Evolutionary conservation across 2,329 filamentous ascomycete species (phyloP).

Genomic region (Claviceps sp.): DNA sequence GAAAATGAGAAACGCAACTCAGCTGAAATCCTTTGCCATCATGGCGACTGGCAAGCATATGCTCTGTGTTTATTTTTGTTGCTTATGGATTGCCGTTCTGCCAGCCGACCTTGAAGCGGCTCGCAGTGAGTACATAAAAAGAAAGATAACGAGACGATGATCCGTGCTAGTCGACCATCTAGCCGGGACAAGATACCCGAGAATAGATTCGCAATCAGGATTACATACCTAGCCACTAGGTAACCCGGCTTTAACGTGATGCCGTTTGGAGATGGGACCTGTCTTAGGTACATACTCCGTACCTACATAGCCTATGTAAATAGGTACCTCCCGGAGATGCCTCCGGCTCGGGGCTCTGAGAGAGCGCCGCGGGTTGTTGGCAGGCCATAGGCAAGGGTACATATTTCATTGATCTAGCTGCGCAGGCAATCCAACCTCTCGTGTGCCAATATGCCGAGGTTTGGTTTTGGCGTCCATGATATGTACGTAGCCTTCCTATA

Average conservation of each 20-base stretch:
- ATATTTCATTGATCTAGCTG: background rate
- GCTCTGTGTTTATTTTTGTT: too few relatives aligned
- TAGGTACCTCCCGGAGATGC: too few relatives aligned
- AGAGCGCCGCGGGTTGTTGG: too few relatives aligned
- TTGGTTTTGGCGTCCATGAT: background rate
- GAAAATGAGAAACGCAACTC: background rate
- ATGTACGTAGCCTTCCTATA: too few relatives aligned
- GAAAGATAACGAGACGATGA: background rate
- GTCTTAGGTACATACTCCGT: too few relatives aligned
- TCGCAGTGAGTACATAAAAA: background rate
- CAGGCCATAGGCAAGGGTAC: background rate
- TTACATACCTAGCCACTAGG: background rate
- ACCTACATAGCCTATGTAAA: too few relatives aligned
- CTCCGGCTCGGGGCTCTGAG: too few relatives aligned
- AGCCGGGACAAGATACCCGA: background rate
- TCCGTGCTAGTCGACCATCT: background rate
- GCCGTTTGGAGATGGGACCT: background rate
- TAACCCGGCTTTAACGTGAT: background rate
- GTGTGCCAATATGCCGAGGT: background rate
- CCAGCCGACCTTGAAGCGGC: background rate
- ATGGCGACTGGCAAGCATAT: too few relatives aligned
- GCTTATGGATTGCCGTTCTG: background rate
- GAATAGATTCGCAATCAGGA: background rate
- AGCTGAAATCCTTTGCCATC: background rate
- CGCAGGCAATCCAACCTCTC: background rate